Percentiles rank a stretch among this genome's conserved stretches.
These are phyloP conservation scores for Orbilia oligospora DNA, from an alignment of 2,329 filamentous ascomycete species.

Conservation along the genomic window DNA sequence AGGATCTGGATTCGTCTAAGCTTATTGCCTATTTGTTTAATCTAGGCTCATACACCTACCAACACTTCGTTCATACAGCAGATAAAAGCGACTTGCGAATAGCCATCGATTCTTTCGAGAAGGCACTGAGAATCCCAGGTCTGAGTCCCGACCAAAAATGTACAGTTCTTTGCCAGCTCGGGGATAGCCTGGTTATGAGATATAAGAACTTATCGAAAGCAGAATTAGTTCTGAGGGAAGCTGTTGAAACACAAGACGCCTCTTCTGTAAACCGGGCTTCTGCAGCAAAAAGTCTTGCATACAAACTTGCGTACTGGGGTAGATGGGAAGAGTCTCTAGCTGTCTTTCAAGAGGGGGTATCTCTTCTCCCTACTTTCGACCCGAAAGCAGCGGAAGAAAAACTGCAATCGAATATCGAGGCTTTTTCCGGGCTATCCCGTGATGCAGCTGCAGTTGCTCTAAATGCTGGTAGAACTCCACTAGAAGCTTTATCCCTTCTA, in stretches of 20 bases:
- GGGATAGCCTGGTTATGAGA: conserved; percentile 6
- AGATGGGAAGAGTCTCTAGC: background rate
- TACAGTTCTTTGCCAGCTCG: background rate
- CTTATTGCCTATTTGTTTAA: background rate
- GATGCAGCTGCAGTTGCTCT: conserved; percentile 2
- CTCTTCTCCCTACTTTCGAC: background rate
- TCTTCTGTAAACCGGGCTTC: background rate
- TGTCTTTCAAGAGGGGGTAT: background rate
- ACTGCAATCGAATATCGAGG: background rate
- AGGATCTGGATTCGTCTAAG: too few species aligned
- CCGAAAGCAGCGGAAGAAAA: background rate
- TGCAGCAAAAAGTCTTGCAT: conserved; percentile 5
- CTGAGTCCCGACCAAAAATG: background rate
- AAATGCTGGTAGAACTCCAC: background rate
- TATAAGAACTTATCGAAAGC: background rate
- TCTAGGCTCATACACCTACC: background rate
- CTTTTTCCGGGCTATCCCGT: background rate
- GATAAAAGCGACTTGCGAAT: background rate
- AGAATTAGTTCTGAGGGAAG: background rate
- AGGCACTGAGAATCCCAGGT: background rate
- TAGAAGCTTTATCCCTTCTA: background rate
- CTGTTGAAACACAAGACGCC: background rate
- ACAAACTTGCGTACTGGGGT: background rate
- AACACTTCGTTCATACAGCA: background rate
- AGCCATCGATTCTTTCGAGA: background rate